Evolutionary conservation across 257 asterid species (phyloP), one percentile per base, ranked within the genome.

Genomic region (Dorcoceras hygrometricum): DNA sequence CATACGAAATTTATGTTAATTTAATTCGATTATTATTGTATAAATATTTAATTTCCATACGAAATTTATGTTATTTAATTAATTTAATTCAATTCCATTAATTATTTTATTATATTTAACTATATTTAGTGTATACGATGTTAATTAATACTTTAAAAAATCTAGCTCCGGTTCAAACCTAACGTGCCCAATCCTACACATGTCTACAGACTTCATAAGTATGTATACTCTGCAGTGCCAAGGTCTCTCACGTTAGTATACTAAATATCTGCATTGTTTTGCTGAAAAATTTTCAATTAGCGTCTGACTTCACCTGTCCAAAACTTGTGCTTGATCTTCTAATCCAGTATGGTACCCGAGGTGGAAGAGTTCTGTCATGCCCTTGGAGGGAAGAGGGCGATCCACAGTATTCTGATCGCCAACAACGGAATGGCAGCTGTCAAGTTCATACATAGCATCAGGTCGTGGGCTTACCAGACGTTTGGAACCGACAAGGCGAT

Each of bases 361-460:
- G 89, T 94, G 79, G 95, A 81, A 28, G 95, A 85, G 64, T 93
- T 90, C 79, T 90, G 97, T 74, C 57, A 20, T 39, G 80, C 95
- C 62, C 93, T 94, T 53, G 90, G 91, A 1, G 99, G 99, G 62
- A 83, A 81, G 77, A 81, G 79, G 63, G 84, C 95, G 20, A 85
- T 94, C 67, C 96, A 85, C 77, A 94, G 99, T 77, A 90, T 94
- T 58, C 85, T 94, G 79, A 84, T 94, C 56, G 95, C 99, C 59
- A 94, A 94, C 84, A 94, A 94, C 73, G 99, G 99, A 73, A 94
- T 94, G 99, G 99, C 99, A 57, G 97, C 99, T n/a, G 97, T 88
- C 54, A 94, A 94, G 79, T 94, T 94, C 80, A 94, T 94, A 48
- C 89, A 95, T 56, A 94, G 99, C 67, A 67, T 94, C 74, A 82